Evolutionary conservation across 2,329 filamentous ascomycete genomes (phyloP).

Genomic region (Xylaria polymorpha): DNA sequence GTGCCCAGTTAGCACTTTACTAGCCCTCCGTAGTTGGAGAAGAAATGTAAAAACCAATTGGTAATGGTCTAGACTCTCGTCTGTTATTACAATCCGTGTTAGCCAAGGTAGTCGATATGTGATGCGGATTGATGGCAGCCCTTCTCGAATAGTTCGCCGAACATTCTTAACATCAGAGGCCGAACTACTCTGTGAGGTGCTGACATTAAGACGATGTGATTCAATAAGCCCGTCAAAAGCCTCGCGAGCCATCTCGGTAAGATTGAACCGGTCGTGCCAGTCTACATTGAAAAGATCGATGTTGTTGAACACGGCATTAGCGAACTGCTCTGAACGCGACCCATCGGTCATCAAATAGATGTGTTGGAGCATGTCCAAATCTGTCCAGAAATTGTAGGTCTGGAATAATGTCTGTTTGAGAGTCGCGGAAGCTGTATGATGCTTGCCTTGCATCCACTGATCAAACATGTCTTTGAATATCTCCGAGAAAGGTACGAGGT

Average conservation of each 20-base stretch:
- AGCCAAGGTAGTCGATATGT: constrained; percentile 76
- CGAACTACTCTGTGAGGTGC: constrained; percentile 57
- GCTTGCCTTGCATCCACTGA: constrained; percentile 80
- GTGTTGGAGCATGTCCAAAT: constrained; percentile 73
- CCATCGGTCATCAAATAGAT: constrained; percentile 85
- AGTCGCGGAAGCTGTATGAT: constrained; percentile 74
- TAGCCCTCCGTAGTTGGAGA: constrained; percentile 79
- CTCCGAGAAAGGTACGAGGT: constrained; percentile 76
- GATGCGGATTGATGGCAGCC: constrained; percentile 72
- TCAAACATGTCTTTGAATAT: constrained; percentile 78
- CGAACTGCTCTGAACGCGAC: constrained; percentile 72
- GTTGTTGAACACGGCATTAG: constrained; percentile 77
- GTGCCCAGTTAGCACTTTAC: constrained; percentile 71
- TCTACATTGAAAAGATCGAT: constrained; percentile 69
- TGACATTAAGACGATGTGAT: constrained; percentile 70
- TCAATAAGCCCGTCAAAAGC: constrained; percentile 73
- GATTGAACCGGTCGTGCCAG: constrained; percentile 85
- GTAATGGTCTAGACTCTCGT: constrained; percentile 72
- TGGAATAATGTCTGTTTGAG: constrained; percentile 75
- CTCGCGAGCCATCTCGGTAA: constrained; percentile 81
- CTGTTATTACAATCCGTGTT: constrained; percentile 77
- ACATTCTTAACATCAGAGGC: constrained; percentile 59
- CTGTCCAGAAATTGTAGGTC: constrained; percentile 73
- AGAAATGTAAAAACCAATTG: constrained; percentile 79
- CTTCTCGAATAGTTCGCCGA: constrained; percentile 68